Evolutionary conservation across 1,284 basidiomycete species (phyloP), one percentile per base, ranked within the genome.

Genomic region (Mycena sp.): DNA sequence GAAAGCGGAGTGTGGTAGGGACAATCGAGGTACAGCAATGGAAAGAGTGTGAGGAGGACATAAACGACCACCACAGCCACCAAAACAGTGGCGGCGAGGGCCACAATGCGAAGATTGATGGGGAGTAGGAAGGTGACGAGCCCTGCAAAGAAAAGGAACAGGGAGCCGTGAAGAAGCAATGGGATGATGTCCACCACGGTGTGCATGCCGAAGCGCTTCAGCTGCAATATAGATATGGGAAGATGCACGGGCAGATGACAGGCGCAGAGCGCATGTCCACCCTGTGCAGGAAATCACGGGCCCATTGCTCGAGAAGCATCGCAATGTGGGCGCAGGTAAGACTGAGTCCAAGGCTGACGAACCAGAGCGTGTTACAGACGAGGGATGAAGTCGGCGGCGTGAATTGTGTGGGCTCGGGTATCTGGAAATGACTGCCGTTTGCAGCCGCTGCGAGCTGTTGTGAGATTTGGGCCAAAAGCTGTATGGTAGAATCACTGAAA

Each of bases 111-210:
- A 9, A 23, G 6, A 43, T 43, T 43, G 17, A 43, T 23, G n/a
- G 40, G 55, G 6, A 58, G 4, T 3, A 30, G 70, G 61, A 80
- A 79, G 23, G 73, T 72, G 28, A 76, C 71, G n/a, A 82, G 71
- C 7, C 78, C 32, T 7, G 32, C 14, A 14, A 35, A 35, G 32
- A 35, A 35, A 14, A 35, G 14, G 9, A 35, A 14, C 79, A 7
- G 73, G 71, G 43, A 80, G 9, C 6, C n/a, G 60, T 81, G 80
- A 12, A 82, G 71, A 5, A 82, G 74, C 43, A 75, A 68, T 10
- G 78, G 79, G 7, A 61, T 26, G 26, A 61, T 25, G 9, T 32
- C 58, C 19, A 61, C 58, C 26, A 61, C 35, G 6, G 41, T 38
- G 29, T 52, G 58, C 50, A 61, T 53, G 23, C 35, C 21, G 32